A percentile compares a stretch with the other conserved stretches of the same genome.
These are phyloP conservation scores for Tolypocladium inflatum DNA, from an alignment of 2,329 filamentous ascomycete species.

Conservation along the genomic window DNA sequence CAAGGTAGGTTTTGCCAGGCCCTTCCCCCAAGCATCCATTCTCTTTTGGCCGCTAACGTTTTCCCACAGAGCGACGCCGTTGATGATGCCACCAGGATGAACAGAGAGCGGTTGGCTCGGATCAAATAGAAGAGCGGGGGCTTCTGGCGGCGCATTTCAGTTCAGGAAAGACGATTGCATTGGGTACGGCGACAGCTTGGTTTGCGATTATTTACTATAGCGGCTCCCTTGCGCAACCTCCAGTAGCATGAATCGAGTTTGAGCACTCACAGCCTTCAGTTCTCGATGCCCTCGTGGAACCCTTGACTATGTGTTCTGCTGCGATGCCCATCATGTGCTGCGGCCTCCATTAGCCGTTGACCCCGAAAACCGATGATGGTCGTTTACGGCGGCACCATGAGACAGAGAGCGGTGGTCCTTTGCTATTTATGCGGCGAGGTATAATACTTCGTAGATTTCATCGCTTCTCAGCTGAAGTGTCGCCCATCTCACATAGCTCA, in stretches of 20 bases:
- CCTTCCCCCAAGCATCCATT: neutral
- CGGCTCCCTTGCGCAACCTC: neutral
- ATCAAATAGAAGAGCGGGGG: conserved; percentile 28
- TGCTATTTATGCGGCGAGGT: too few species aligned
- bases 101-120: conserved; percentile 60
- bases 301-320: neutral
- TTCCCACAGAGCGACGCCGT: conserved; percentile 65
- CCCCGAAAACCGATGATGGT: neutral
- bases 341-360: neutral
- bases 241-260: neutral
- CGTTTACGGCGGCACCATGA: neutral
- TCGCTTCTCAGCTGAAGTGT: neutral
- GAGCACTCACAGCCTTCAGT: neutral
- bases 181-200: neutral
- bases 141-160: neutral
- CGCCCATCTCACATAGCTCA: too few species aligned
- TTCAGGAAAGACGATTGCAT: neutral
- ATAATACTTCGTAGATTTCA: too few species aligned
- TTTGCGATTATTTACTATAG: neutral
- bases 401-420: too few species aligned
- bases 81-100: conserved; percentile 72
- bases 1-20: conserved; percentile 50
- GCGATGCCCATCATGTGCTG: neutral
- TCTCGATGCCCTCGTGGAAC: neutral
- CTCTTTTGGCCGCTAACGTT: conserved; percentile 15